phyloP scores from a whole-genome alignment of 1,139 yeast species.

The Geotrichum citri-aurantii region DNA sequence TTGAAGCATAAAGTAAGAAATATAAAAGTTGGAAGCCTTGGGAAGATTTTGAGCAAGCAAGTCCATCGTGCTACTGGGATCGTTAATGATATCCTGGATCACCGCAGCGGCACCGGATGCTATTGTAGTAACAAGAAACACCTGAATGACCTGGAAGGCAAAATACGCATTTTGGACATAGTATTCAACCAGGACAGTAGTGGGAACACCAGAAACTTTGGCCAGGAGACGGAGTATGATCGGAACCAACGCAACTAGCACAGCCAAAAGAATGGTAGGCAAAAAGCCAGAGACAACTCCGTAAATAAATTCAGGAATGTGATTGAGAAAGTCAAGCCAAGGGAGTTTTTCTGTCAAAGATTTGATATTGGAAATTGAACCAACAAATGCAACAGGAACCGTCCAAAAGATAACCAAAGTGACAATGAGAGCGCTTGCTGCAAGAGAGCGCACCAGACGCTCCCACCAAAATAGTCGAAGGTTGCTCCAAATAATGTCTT shows the following conservation, averaged over 20 bases:
- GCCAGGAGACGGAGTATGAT: slow-evolving; percentile 72
- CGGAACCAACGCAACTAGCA: slow-evolving; percentile 82
- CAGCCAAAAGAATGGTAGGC: slow-evolving; percentile 75
- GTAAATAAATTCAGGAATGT: slow-evolving; percentile 57
- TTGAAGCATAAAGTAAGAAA: slow-evolving; percentile 57
- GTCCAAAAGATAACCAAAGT: slow-evolving; percentile 78
- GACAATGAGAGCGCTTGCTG: slow-evolving; percentile 54
- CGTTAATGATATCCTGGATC: slow-evolving; percentile 56
- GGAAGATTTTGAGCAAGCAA: slow-evolving; percentile 74
- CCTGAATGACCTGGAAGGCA: slow-evolving; percentile 82
- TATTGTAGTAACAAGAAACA: slow-evolving; percentile 72
- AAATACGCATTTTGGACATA: slow-evolving; percentile 82
- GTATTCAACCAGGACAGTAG: slow-evolving; percentile 65
- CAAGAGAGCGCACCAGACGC: slow-evolving; percentile 53
- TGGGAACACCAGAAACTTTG: slow-evolving; percentile 61
- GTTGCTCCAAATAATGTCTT: slow-evolving; percentile 81
- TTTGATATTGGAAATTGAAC: slow-evolving; percentile 81
- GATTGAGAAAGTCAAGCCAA: slow-evolving; percentile 64
- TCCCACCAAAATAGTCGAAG: slow-evolving; percentile 84
- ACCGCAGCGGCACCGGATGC: slow-evolving; percentile 78
- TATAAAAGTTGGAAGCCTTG: slow-evolving; percentile 75
- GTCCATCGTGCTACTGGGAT: slow-evolving; percentile 63
- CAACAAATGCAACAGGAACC: slow-evolving; percentile 92
- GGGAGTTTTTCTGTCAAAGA: slow-evolving; percentile 60
- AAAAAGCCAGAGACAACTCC: slow-evolving; percentile 84